Evolutionary conservation across 352 stramenopile species (phyloP).

Genomic region (Globisporangium heterothallicum): DNA sequence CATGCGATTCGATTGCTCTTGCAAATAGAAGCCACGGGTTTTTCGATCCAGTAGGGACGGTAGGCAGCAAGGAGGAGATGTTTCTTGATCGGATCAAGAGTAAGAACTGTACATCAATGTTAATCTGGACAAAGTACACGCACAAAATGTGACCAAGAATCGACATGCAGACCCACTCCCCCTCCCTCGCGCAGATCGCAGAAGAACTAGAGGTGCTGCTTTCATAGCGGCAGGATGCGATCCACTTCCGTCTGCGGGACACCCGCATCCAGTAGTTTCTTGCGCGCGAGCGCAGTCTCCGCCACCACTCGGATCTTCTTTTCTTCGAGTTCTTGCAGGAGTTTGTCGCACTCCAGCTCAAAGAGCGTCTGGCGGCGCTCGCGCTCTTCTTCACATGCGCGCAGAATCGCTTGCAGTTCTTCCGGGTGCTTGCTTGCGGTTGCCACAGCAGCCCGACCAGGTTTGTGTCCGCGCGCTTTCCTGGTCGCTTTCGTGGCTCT

Average conservation of each 20-base stretch:
- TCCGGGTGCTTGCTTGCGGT: background rate
- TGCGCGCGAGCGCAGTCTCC: slow-evolving; percentile 27
- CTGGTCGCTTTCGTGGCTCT: background rate
- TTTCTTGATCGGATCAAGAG: too few species aligned
- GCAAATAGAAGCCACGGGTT: slow-evolving; percentile 86
- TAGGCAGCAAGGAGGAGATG: background rate
- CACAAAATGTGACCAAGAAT: background rate
- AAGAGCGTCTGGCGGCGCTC: slow-evolving; percentile 17
- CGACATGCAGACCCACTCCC: background rate
- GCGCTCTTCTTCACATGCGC: slow-evolving; percentile 12
- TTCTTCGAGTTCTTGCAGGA: slow-evolving; percentile 17
- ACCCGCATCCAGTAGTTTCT: slow-evolving; percentile 36
- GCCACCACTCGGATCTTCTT: slow-evolving; percentile 17
- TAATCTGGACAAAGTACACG: background rate
- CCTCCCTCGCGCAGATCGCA: background rate
- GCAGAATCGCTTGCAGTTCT: slow-evolving; percentile 11
- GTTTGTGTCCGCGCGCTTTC: background rate
- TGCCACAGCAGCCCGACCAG: background rate
- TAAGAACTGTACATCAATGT: too few species aligned
- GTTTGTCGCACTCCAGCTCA: slow-evolving; percentile 15
- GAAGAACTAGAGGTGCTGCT: background rate
- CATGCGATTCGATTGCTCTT: slow-evolving; percentile 85
- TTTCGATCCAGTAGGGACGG: slow-evolving; percentile 77
- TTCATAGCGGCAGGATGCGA: slow-evolving; percentile 16
- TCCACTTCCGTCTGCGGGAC: slow-evolving; percentile 15